Evolutionary conservation across 257 asterid species (phyloP), one percentile per base, ranked within the genome.

Genomic region (Nyctanthes arbortristis): DNA sequence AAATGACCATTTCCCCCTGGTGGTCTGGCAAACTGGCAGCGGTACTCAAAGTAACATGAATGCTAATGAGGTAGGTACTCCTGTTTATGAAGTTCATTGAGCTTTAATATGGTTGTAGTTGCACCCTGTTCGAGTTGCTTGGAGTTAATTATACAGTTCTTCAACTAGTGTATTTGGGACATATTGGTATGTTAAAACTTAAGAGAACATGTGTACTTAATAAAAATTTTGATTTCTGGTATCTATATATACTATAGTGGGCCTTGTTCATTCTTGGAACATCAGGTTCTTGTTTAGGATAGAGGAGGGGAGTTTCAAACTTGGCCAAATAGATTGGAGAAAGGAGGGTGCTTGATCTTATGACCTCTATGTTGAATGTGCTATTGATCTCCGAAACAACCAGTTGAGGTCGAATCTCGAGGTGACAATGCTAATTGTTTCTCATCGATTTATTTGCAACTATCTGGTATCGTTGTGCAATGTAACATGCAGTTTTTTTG

Each of bases 1-100:
- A 64, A 80, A 83, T 57, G 86, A 83, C 73, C 85, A 83, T 70
- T 83, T 83, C n/a, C 86, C 86, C 0, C 67, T 80, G 80, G 85
- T 83, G 78, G 78, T 83, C 61, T 83, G 88, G 88, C 86, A 83
- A 65, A 83, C 88, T 67, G 85, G 88, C 47, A 78, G 84, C 70
- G 88, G 86, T 40, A 83, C 88, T 40, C 88, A 83, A 67, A 83
- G 84, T 61, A 83, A 83, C 78, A 83, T 83, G 88, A 83, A 83
- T 24, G 85, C 85, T 20, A 83, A 83, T 31, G 86, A 83, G 86
- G 88, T 83, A 49, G 58, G 39, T 16, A 56, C 22, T n/a, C n/a
- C 32, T 28, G 60, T 64, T 71, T 61, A 28, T 52, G 47, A 68
- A 54, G 12, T 49, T 18, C 9, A 18, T 18, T 2, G 3, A 49